phyloP scores from a whole-genome alignment of 768 basidiomycete genomes.

The Agaricus subrufescens region DNA sequence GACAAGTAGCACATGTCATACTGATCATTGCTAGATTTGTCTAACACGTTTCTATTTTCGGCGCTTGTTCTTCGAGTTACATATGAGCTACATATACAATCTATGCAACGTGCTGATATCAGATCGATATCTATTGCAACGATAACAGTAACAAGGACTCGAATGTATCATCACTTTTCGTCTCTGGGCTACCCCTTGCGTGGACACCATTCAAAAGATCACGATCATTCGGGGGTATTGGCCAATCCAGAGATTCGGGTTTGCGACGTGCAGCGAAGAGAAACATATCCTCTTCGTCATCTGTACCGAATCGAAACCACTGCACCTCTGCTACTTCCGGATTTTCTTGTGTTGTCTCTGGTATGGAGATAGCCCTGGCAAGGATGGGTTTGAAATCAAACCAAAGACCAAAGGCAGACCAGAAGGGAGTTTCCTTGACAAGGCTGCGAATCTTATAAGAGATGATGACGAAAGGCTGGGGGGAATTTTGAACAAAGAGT shows the following conservation, averaged over 20 bases:
- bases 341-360: conserved; percentile 5
- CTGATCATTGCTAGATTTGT: background rate
- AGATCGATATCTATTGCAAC: conserved; percentile 16
- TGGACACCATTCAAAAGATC: conserved; percentile 40
- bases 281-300: conserved; percentile 43
- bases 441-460: conserved; percentile 78
- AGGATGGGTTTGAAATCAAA: conserved; percentile 61
- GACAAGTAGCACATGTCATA: conserved; percentile 23
- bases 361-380: conserved; percentile 13
- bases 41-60: background rate
- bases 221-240: conserved; percentile 49
- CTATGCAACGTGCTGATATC: background rate
- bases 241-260: conserved; percentile 54
- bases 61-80: background rate
- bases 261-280: conserved; percentile 60
- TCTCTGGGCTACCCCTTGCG: conserved; percentile 2
- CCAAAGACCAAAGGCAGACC: conserved; percentile 79
- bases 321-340: background rate
- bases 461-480: conserved; percentile 44
- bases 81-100: background rate
- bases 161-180: conserved; percentile 65
- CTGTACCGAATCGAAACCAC: conserved; percentile 41
- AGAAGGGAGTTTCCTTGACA: conserved; percentile 69
- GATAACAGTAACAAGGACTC: conserved; percentile 58
- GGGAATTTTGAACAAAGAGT: conserved; percentile 26